These are phyloP conservation scores for Penicillium sclerotigenum DNA, from an alignment of 2,329 filamentous ascomycete genomes.

Conservation along the genomic window DNA sequence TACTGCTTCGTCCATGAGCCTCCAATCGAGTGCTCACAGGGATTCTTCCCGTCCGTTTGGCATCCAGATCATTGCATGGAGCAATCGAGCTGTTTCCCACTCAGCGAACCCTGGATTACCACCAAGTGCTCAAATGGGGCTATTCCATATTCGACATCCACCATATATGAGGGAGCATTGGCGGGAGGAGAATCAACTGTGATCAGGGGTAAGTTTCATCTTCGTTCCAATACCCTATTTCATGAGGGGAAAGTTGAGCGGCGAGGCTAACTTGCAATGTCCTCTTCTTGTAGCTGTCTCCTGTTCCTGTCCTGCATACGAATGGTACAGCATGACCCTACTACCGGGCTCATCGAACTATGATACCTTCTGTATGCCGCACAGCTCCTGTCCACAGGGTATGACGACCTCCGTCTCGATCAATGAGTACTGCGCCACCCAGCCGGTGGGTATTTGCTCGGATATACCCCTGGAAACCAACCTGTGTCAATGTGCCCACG, in stretches of 20 bases:
- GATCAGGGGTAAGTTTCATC: slow-evolving; percentile 16
- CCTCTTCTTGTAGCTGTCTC: slow-evolving; percentile 15
- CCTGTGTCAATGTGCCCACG: slow-evolving; percentile 17
- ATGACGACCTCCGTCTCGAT: slow-evolving; percentile 23
- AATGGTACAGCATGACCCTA: slow-evolving; percentile 25
- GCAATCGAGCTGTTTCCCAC: slow-evolving; percentile 22
- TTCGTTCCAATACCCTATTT: not conserved
- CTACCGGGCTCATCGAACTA: slow-evolving; percentile 3
- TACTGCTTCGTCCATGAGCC: slow-evolving; percentile 22
- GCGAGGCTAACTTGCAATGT: not conserved
- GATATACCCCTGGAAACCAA: slow-evolving; percentile 10
- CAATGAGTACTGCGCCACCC: slow-evolving; percentile 22
- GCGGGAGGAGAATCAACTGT: slow-evolving; percentile 17
- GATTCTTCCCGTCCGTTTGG: slow-evolving; percentile 25
- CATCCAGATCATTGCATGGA: slow-evolving; percentile 27
- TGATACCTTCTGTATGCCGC: slow-evolving; percentile 27
- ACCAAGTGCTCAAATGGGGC: slow-evolving; percentile 27
- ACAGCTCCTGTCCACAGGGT: slow-evolving; percentile 21
- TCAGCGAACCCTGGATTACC: slow-evolving; percentile 23
- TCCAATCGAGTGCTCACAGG: slow-evolving; percentile 18
- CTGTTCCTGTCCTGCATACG: slow-evolving; percentile 21
- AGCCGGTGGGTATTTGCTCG: slow-evolving; percentile 10
- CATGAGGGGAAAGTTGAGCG: not conserved
- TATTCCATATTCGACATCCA: slow-evolving; percentile 19
- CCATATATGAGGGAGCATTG: slow-evolving; percentile 21